A percentile compares a stretch with the other conserved stretches of the same genome.
Evolutionary conservation across 176 grass and related monocot species (phyloP).

Genomic region (Carex pumila): DNA sequence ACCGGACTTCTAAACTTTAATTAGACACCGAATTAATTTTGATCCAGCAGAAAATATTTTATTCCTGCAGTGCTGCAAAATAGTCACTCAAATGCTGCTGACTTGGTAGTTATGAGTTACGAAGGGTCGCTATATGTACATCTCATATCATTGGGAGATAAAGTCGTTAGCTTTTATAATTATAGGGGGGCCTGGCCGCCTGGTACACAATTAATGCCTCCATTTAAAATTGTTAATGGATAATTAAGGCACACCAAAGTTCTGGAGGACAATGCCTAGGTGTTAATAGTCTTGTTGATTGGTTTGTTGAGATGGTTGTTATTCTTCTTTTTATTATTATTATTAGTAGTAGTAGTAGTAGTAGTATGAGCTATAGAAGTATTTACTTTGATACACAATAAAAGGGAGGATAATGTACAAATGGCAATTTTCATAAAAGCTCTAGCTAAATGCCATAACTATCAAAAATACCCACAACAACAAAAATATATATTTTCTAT

Average conservation of each 20-base stretch:
- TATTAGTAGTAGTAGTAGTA: background rate
- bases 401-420: background rate
- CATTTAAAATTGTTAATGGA: background rate
- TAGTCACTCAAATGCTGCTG: too few species aligned
- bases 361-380: background rate
- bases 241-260: background rate
- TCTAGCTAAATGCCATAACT: too few species aligned
- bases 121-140: background rate
- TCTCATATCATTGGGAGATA: background rate
- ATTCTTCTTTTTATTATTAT: background rate
- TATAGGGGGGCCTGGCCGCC: background rate
- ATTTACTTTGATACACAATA: background rate
- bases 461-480: too few species aligned
- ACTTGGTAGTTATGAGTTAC: background rate
- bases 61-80: too few species aligned
- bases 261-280: background rate
- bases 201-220: background rate
- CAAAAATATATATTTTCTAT: too few species aligned
- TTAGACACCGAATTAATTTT: too few species aligned
- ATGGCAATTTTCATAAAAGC: too few species aligned
- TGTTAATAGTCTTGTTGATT: background rate
- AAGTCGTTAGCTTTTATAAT: background rate
- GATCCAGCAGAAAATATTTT: too few species aligned
- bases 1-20: too few species aligned
- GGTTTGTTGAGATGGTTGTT: background rate